Conservation (phyloP, 1,284 basidiomycete species). For the Hymenochaete sp. region DNA sequence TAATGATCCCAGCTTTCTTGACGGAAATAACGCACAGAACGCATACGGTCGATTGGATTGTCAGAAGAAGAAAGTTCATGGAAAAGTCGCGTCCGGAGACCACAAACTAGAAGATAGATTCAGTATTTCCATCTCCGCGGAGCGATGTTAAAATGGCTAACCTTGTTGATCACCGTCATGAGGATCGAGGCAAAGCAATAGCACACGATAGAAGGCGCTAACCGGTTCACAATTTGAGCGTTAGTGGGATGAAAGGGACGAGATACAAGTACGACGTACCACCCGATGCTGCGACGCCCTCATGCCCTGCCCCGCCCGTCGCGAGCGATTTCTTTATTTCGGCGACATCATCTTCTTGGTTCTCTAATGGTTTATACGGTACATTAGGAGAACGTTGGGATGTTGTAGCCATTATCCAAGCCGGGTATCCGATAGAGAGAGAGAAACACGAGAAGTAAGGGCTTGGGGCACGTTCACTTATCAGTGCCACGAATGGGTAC, state of each 20-base stretch:
- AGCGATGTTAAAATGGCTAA: constrained; percentile 28
- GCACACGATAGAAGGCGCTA: constrained; percentile 73
- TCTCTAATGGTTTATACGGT: constrained; percentile 13
- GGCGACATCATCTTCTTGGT: constrained; percentile 38
- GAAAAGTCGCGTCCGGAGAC: constrained; percentile 91
- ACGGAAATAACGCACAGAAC: constrained; percentile 66
- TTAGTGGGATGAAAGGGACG: neutral
- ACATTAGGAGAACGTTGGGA: constrained; percentile 11
- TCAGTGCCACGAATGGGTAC: no score
- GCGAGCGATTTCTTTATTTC: constrained; percentile 57
- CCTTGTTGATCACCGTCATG: constrained; percentile 99
- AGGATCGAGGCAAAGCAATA: constrained; percentile 94
- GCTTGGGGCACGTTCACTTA: no score
- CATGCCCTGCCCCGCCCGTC: constrained; percentile 37
- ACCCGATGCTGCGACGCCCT: constrained; percentile 29
- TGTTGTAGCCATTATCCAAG: neutral
- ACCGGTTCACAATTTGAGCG: constrained; percentile 2
- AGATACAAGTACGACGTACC: constrained; percentile 27
- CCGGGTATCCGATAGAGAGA: no score
- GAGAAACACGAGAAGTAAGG: no score
- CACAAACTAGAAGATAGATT: constrained; percentile 57
- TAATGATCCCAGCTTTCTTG: constrained; percentile 79
- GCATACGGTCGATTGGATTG: constrained; percentile 88
- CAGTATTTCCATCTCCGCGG: neutral
- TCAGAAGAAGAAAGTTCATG: constrained; percentile 94